A percentile compares a stretch with the other conserved stretches of the same genome.
Conservation (phyloP, 2,329 filamentous ascomycete genomes). For the Penicillium sp. region DNA sequence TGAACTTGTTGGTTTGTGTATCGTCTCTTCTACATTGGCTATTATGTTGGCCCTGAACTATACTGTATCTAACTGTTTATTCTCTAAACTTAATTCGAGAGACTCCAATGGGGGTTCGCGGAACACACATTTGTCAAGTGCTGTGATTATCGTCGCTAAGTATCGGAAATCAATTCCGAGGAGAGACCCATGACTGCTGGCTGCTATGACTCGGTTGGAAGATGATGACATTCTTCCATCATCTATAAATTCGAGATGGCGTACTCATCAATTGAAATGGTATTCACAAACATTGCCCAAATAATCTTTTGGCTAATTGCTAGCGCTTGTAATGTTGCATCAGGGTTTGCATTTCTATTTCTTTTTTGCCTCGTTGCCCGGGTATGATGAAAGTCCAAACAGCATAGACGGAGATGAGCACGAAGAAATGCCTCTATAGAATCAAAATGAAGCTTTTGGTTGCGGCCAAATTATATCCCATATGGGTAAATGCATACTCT, state of each 20-base stretch:
- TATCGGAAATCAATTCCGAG: background rate
- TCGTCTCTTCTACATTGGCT: background rate
- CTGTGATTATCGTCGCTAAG: background rate
- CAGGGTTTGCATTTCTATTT: background rate
- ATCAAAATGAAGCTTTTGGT: background rate
- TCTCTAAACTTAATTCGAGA: background rate
- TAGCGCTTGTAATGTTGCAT: background rate
- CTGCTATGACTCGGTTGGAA: background rate
- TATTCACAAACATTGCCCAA: background rate
- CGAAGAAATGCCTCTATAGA: background rate
- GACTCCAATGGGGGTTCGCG: background rate
- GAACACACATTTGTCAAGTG: background rate
- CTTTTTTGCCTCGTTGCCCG: too few species aligned
- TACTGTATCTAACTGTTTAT: background rate
- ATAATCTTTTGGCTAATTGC: too few species aligned
- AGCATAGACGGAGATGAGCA: background rate
- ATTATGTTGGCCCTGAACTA: background rate
- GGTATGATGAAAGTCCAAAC: background rate
- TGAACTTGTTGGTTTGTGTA: background rate
- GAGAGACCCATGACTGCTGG: background rate
- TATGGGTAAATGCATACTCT: background rate
- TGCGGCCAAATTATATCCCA: background rate
- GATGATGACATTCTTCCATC: slow-evolving; percentile 3
- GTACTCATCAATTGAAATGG: background rate
- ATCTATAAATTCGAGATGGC: background rate